A percentile compares a stretch with the other conserved stretches of the same genome.
Evolutionary conservation across 176 grass and related monocot genomes (phyloP).

Genomic region (Areca catechu): DNA sequence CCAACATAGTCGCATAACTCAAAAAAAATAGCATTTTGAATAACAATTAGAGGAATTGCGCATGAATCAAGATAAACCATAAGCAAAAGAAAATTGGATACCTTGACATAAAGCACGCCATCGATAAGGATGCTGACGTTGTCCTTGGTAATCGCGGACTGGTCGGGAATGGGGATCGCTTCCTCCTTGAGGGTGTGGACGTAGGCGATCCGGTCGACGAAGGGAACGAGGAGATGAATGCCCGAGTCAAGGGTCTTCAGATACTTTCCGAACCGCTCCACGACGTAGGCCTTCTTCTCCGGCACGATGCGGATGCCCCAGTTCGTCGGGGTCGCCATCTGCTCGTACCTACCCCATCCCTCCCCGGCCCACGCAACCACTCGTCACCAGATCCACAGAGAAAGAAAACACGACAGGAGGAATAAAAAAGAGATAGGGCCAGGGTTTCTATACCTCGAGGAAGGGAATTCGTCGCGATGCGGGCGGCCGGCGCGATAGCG

Average conservation of each 20-base stretch:
- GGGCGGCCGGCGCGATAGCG: conserved; percentile 19
- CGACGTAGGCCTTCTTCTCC: conserved; percentile 85
- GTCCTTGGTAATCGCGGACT: conserved; percentile 91
- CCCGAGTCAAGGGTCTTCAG: conserved; percentile 68
- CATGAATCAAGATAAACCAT: too few relatives aligned
- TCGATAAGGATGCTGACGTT: conserved; percentile 90
- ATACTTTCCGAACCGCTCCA: conserved; percentile 88
- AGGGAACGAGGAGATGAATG: conserved; percentile 67
- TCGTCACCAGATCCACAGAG: too few relatives aligned
- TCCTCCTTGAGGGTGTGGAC: conserved; percentile 99
- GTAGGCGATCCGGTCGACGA: conserved; percentile 77
- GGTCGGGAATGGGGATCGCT: conserved; percentile 84
- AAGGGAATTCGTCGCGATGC: conserved; percentile 35
- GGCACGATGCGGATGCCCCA: conserved; percentile 93
- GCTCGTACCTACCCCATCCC: conserved; percentile 32
- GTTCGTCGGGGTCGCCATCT: conserved; percentile 42
- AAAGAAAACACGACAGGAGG: not conserved
- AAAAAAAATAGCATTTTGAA: too few relatives aligned
- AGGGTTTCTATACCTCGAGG: conserved; percentile 9
- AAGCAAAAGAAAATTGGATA: conserved; percentile 17
- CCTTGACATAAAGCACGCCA: conserved; percentile 93
- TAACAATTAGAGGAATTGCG: too few relatives aligned
- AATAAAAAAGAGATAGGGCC: not conserved
- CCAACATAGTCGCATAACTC: too few relatives aligned
- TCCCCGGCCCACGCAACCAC: too few relatives aligned